Evolutionary conservation across 352 stramenopile species (phyloP), one percentile per base, ranked within the genome.

Genomic region (Lagenidium giganteum): DNA sequence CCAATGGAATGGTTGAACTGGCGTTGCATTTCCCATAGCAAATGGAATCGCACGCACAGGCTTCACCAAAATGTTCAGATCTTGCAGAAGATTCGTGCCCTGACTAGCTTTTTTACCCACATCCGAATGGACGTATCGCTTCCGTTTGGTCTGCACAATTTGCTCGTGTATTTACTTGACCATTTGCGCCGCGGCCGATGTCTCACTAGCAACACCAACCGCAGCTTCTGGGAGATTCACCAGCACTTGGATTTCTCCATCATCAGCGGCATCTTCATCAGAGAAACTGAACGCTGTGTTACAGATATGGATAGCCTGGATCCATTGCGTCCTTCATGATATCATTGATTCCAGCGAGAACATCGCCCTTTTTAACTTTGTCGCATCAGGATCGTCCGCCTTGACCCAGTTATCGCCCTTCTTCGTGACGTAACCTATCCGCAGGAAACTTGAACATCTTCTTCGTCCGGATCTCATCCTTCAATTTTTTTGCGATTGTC

Each of bases 111-210:
- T 61, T 17, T 37, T 57, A 25, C 17, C 18, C 36, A 54, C 22
- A 28, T 53, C 18, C 18, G 56, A 65, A 44, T 65, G 56, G 28
- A 35, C 17, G 46, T 65, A 65, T 57, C 17, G 16, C 43, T 65
- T 50, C n/a, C 47, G 52, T 27, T 62, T 62, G 6, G 18, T 39
- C 38, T 51, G 42, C 50, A 52, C 43, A 47, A 47, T 34, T 48
- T 48, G 42, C 22, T 37, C 50, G 24, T 49, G 37, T 17, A 41
- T 30, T 40, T 38, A 8, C 30, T 54, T 57, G 23, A 46, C 13
- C 40, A 51, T 37, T 36, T 44, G 29, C 1, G 23, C 28, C 12
- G 28, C 40, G 18, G 7, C 14, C 18, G 47, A 46, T 49, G 27
- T 40, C n/a, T 49, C 38, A 39, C 14, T 40, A 23, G 26, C 34